Base-by-base conservation (phyloP, 2,329 filamentous ascomycete genomes). In the Fusarium redolens region DNA sequence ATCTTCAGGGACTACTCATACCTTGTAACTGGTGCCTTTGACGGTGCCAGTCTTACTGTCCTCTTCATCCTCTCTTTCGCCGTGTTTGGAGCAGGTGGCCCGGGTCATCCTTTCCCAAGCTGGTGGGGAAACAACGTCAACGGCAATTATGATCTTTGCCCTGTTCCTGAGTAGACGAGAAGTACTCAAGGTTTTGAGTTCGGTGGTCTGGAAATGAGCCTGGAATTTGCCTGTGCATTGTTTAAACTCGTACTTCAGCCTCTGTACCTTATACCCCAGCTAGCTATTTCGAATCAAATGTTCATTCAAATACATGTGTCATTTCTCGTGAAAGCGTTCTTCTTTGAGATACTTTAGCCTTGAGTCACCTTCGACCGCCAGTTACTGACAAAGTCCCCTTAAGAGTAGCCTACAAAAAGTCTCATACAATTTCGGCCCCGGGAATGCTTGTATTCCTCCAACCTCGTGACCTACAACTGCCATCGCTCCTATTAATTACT, bases 11-110 rank as follows among this genome's bases (percentile, higher is more conserved):
- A 89, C 65, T 89, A 88, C 73, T 85, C 83, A 22, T 89, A 89
- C 76, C 76, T 89, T 12, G 77, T 89, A 4, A 85, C 86, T 0
- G 86, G 83, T n/a, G 86, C 86, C 1, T 85, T 86, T 20, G 87
- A 89, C 65, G 87, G 87, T 14, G 87, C 83, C 12, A 83, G 82
- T 65, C 80, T 88, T 7, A 78, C 81, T 3, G 84, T 83, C 0
- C 79, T 89, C 5, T 89, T 89, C 58, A 85, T 89, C 44, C 78
- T 89, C 17, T 88, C 86, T 0, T 89, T 89, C 78, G 86, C 87
- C 2, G 87, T 89, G 0, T 88, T 89, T 60, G 87, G 87, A 1
- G 86, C 85, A 5, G 85, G 85, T 35, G 85, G 85, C 0, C 65
- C 71, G 3, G 76, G 83, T 0, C 75, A 80, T 14, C 81, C 85